Conservation (phyloP, 371 early-diverging fungal genomes). For the Mucor piriformis region DNA sequence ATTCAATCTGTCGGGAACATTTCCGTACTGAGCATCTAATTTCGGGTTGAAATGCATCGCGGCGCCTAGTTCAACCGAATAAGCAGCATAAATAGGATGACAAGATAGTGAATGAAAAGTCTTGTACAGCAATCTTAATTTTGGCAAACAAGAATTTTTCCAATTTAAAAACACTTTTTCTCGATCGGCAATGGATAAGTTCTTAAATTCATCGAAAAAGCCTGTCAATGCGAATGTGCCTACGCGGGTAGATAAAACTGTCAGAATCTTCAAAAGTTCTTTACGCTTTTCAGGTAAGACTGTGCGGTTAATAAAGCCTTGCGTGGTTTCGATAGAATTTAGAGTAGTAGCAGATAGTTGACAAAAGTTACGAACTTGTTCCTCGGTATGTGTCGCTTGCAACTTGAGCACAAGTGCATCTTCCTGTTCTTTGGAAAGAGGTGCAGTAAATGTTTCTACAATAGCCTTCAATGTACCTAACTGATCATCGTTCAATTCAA, state of each 20-base stretch:
- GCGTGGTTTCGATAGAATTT: constrained; percentile 15
- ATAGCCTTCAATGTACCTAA: constrained; percentile 16
- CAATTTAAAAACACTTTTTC: constrained; percentile 50
- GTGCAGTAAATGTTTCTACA: constrained; percentile 22
- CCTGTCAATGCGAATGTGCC: constrained; percentile 66
- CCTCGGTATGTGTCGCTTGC: constrained; percentile 17
- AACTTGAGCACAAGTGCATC: constrained; percentile 19
- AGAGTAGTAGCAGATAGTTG: constrained; percentile 8
- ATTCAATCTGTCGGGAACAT: constrained; percentile 9
- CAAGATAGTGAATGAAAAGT: constrained; percentile 31
- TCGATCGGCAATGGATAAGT: constrained; percentile 51
- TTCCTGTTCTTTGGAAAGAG: constrained; percentile 20
- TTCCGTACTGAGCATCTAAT: constrained; percentile 10
- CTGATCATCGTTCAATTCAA: constrained; percentile 13
- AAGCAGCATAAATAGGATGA: constrained; percentile 26
- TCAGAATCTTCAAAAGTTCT: constrained; percentile 33
- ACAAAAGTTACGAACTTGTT: constrained; percentile 19
- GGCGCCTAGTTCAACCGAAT: not conserved
- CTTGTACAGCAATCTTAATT: constrained; percentile 49
- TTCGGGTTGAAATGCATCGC: constrained; percentile 24
- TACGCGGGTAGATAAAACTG: constrained; percentile 39
- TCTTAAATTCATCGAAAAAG: constrained; percentile 47
- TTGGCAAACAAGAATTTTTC: constrained; percentile 50
- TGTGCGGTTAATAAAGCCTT: constrained; percentile 30
- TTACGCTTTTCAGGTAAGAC: constrained; percentile 40